phyloP scores from a whole-genome alignment of 139 green algal species.

The Chlamydomonas schloesseri region DNA sequence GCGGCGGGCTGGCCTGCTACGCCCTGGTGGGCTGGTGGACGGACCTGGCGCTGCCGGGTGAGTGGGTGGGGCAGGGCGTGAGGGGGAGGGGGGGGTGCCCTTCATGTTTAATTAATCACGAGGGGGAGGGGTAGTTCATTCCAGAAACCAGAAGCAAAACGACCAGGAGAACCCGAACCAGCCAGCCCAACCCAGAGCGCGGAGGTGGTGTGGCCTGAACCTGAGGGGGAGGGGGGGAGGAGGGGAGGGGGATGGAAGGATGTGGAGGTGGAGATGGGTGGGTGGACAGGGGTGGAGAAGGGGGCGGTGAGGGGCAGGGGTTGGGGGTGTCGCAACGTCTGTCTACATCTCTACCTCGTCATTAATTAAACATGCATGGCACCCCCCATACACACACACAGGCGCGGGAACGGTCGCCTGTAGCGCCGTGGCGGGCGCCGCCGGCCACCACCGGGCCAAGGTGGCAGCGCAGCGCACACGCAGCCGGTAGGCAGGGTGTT shows the following conservation, averaged over 20 bases:
- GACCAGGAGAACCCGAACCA: too few species aligned
- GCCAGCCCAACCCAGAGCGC: too few species aligned
- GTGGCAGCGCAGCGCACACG: constrained; percentile 7
- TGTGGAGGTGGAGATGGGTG: neutral
- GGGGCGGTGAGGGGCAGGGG: neutral
- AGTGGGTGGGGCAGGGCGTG: neutral
- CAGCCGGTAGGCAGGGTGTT: neutral
- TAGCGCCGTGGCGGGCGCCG: constrained; percentile 17
- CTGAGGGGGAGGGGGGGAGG: too few species aligned
- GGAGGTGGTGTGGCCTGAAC: too few species aligned
- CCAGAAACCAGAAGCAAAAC: too few species aligned
- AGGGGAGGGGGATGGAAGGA: too few species aligned
- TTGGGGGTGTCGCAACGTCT: neutral
- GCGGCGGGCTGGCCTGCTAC: constrained; percentile 31
- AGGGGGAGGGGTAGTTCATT: neutral
- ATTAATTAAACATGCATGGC: too few species aligned
- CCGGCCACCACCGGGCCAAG: constrained; percentile 28
- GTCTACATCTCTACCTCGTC: too few species aligned
- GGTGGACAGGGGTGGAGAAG: neutral
- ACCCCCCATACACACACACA: neutral
- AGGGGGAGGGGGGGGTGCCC: neutral
- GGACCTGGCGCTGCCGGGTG: constrained; percentile 35
- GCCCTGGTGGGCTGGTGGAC: constrained; percentile 22
- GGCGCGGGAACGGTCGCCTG: constrained; percentile 32
- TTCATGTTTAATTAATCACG: too few species aligned